phyloP scores from a whole-genome alignment of 345 rosid species.

The Arabidopsis suecica region DNA sequence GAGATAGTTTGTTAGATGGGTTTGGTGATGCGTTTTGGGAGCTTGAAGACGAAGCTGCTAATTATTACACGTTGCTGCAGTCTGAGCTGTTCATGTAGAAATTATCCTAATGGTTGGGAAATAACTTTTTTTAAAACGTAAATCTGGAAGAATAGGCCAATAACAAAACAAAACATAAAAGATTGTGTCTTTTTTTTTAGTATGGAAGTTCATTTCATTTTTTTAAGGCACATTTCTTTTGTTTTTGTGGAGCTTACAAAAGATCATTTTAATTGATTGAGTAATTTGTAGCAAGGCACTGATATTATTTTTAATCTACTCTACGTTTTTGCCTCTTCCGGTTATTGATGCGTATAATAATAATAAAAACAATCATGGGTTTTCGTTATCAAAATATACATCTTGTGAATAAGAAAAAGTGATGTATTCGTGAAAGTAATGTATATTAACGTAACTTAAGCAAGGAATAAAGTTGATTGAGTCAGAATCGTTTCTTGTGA shows the following conservation, averaged over 20 bases:
- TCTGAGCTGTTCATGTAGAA: constrained; percentile 64
- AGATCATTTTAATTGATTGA: constrained; percentile 20
- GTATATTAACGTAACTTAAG: constrained; percentile 1
- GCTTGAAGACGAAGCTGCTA: constrained; percentile 76
- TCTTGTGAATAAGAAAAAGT: constrained; percentile 1
- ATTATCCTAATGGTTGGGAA: background rate
- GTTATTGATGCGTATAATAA: background rate
- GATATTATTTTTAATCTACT: background rate
- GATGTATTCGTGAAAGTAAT: constrained; percentile 15
- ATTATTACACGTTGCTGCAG: constrained; percentile 63
- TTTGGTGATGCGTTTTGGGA: constrained; percentile 73
- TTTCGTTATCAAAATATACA: background rate
- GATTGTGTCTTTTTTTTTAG: constrained; percentile 22
- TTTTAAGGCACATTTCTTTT: constrained; percentile 35
- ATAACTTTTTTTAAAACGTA: background rate
- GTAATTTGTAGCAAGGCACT: constrained; percentile 22
- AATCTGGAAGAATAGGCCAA: constrained; percentile 19
- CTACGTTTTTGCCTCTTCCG: background rate
- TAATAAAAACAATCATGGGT: background rate
- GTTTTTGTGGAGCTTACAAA: constrained; percentile 9
- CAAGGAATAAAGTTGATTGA: constrained; percentile 12
- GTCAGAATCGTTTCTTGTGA: background rate
- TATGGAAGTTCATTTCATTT: constrained; percentile 38
- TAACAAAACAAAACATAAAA: background rate
- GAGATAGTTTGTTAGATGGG: constrained; percentile 44